phyloP scores from a whole-genome alignment of 2,329 filamentous ascomycete genomes.

The Madurella mycetomatis region DNA sequence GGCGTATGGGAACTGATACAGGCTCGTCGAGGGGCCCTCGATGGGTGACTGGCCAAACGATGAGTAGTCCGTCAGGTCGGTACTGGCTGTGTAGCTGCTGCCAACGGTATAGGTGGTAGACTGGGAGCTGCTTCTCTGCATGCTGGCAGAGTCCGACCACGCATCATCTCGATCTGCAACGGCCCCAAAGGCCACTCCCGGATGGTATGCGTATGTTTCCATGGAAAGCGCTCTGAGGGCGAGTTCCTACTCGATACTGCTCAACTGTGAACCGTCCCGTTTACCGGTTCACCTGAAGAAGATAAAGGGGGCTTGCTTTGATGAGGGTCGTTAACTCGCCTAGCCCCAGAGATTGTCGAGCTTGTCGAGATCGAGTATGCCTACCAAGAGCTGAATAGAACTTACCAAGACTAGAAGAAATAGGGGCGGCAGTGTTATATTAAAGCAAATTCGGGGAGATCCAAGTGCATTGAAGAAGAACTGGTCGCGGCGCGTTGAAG shows the following conservation, averaged over 20 bases:
- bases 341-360: neutral
- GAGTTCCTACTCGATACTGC: neutral
- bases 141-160: constrained; percentile 5
- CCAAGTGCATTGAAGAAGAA: neutral
- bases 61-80: constrained; percentile 3
- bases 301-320: neutral
- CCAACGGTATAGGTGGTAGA: constrained; percentile 9
- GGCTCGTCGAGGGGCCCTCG: neutral
- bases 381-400: neutral
- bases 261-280: constrained; percentile 9
- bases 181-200: neutral
- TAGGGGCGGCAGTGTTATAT: neutral
- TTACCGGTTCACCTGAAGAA: constrained; percentile 6
- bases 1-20: neutral
- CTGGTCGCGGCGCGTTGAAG: neutral
- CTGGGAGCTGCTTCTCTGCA: constrained; percentile 15
- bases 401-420: neutral
- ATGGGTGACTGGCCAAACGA: neutral
- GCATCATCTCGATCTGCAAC: neutral
- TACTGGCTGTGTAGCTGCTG: constrained; percentile 7
- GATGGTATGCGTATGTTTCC: neutral
- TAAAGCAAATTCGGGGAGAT: neutral
- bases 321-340: neutral
- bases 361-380: neutral
- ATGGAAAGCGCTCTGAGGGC: neutral